These are phyloP conservation scores for Lodderomyces jiufengensis DNA, from an alignment of 1,139 yeast genomes.

Conservation along the genomic window DNA sequence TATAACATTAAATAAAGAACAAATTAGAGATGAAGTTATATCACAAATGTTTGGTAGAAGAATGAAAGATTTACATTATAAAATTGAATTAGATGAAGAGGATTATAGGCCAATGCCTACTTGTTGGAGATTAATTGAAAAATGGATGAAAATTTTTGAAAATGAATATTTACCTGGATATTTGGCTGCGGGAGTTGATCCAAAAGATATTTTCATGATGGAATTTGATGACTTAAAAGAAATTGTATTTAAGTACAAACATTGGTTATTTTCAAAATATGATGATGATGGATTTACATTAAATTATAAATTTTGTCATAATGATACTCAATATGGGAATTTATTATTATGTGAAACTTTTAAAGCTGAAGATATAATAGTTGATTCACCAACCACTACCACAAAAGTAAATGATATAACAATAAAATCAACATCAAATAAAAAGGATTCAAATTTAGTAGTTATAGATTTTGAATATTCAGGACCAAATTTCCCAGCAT, in stretches of 20 bases:
- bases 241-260: conserved; percentile 47
- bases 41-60: conserved; percentile 89
- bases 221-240: conserved; percentile 48
- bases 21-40: conserved; percentile 70
- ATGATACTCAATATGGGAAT: conserved; percentile 96
- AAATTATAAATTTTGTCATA: conserved; percentile 78
- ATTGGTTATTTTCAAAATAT: conserved; percentile 61
- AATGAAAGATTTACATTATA: conserved; percentile 90
- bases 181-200: conserved; percentile 23
- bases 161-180: conserved; percentile 28
- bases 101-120: conserved; percentile 42
- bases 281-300: conserved; percentile 41
- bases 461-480: conserved; percentile 97
- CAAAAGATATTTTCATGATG: conserved; percentile 45
- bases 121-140: conserved; percentile 65
- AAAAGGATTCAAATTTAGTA: conserved; percentile 67
- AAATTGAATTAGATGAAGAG: conserved; percentile 64
- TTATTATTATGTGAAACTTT: conserved; percentile 51
- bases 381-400: conserved; percentile 20
- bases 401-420: conserved; percentile 16
- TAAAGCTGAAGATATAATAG: conserved; percentile 34
- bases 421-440: conserved; percentile 29
- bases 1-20: conserved; percentile 65
- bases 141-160: conserved; percentile 67
- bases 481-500: conserved; percentile 90